Base-by-base conservation (phyloP, 768 basidiomycete genomes). In the Neoboletus magnificus region DNA sequence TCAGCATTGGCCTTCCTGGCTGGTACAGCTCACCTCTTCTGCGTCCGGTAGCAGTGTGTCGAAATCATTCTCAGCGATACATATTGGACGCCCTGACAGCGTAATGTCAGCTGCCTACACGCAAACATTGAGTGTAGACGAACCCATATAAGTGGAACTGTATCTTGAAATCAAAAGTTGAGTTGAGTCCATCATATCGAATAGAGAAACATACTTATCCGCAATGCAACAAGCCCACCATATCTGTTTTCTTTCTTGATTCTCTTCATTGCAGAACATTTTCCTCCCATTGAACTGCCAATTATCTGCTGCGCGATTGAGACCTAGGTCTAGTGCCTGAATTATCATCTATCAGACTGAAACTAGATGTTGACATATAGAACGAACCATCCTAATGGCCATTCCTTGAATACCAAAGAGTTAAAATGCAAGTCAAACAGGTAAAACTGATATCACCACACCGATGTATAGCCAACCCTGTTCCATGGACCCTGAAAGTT, bases 381-480 rank as follows among this genome's bases (percentile, higher is more conserved):
- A 37, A 67, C 74, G 23, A 60, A 85, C 85, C 86, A 91, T 89
- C 32, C 89, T 79, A 52, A 88, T 79, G 30, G 84, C 89, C 84
- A 87, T 85, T 36, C 85, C 85, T 79, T 61, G 10, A 44, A 23
- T 40, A 36, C 29, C 56, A 25, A 66, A 51, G 50, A 44, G 46
- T 40, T 46, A 18, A 18, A 6, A 32, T 2, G n/a, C 15, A 37
- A 41, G 40, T 29, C 10, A 52, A 23, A 55, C 36, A 49, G n/a
- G 52, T 45, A 8, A 27, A 30, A 37, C 1, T 30, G 3, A 54
- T 55, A 33, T 45, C 37, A 59, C 54, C 63, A 43, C 54, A 86
- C 89, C 89, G 59, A 86, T 83, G 63, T 87, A 89, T 45, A 91
- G 77, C 93, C 93, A 95, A 1, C 87, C 89, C 66, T 89, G 86